Base-by-base conservation (phyloP, 2,329 filamentous ascomycete genomes). In the Nigrospora osmanthi region DNA sequence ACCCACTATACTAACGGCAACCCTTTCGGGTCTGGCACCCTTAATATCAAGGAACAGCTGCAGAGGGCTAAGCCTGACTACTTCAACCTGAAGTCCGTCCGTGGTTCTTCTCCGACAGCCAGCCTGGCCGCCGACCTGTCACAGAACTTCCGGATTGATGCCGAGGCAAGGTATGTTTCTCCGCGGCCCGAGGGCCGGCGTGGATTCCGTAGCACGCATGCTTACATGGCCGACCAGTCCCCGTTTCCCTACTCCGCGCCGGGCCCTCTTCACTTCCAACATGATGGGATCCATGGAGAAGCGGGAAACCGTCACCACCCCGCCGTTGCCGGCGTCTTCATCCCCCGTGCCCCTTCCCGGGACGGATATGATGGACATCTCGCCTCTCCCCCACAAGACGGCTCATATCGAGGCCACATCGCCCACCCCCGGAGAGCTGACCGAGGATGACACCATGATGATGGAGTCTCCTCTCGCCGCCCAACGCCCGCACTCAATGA, bases 121-220 rank as follows among this genome's bases (percentile, higher is more conserved):
- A 95, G 88, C 60, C 72, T 98, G 55, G 91, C 90, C 36, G 90
- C 89, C 50, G 93, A 98, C 68, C 76, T 97, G 57, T 96, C 90
- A 47, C 89, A 95, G 63, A 98, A 97, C 72, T 95, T 97, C 64
- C 87, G 91, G 62, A 87, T 97, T 63, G 90, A 96, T 67, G 89
- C 69, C 49, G 75, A 80, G 45, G 65, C 85, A 60, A 96, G 90
- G 91, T 96, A 73, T 55, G 77, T 31, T 35, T 13, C 23, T 35
- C 3, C 32, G 11, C 11, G 7, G 32, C 10, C 31, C 13, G 12
- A 35, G 4, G 16, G n/a, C 15, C 3, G 32, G n/a, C 16, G 13
- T 19, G 13, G 13, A 10, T 28, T 28, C 5, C 23, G n/a, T 1
- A 28, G 23, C n/a, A 31, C 14, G 40, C 6, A 41, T 39, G 23